Conservation (phyloP, 2,329 filamentous ascomycete species). For the Arachnomyces sp. region DNA sequence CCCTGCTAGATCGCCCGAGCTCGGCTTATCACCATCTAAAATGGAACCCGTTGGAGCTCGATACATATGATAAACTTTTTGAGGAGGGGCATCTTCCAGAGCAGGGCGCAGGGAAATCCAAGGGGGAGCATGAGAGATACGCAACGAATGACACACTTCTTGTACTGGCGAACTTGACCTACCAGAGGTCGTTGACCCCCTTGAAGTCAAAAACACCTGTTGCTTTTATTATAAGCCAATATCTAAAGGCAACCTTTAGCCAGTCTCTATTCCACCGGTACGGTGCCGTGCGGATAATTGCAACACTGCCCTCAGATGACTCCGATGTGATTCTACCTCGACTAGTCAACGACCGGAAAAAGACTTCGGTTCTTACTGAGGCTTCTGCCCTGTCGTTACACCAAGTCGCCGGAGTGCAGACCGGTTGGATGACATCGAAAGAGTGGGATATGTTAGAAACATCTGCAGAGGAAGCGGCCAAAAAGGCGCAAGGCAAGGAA, state of each 20-base stretch:
- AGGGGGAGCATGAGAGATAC: constrained; percentile 29
- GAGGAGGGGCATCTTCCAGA: constrained; percentile 38
- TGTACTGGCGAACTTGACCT: constrained; percentile 59
- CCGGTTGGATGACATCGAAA: constrained; percentile 16
- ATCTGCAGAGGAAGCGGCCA: constrained; percentile 21
- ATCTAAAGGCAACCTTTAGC: constrained; percentile 51
- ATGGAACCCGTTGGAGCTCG: constrained; percentile 51
- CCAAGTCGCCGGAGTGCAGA: constrained; percentile 45
- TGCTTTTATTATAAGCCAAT: constrained; percentile 45
- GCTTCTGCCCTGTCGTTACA: constrained; percentile 39
- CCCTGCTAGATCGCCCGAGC: constrained; percentile 45
- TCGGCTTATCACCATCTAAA: constrained; percentile 42
- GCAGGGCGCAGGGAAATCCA: constrained; percentile 34
- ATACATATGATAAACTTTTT: constrained; percentile 40
- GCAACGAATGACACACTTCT: constrained; percentile 63
- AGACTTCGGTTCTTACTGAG: constrained; percentile 52
- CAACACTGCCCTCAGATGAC: constrained; percentile 60
- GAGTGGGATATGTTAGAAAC: constrained; percentile 18
- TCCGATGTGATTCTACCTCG: constrained; percentile 54
- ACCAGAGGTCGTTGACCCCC: constrained; percentile 41
- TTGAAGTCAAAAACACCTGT: constrained; percentile 50
- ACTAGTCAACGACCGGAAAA: constrained; percentile 46
- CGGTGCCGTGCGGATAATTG: constrained; percentile 68
- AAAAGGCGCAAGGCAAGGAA: constrained; percentile 20
- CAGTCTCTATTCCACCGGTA: constrained; percentile 61